Evolutionary conservation across 1,284 basidiomycete genomes (phyloP), one percentile per base, ranked within the genome.

Genomic region (Trichosporon inkin): DNA sequence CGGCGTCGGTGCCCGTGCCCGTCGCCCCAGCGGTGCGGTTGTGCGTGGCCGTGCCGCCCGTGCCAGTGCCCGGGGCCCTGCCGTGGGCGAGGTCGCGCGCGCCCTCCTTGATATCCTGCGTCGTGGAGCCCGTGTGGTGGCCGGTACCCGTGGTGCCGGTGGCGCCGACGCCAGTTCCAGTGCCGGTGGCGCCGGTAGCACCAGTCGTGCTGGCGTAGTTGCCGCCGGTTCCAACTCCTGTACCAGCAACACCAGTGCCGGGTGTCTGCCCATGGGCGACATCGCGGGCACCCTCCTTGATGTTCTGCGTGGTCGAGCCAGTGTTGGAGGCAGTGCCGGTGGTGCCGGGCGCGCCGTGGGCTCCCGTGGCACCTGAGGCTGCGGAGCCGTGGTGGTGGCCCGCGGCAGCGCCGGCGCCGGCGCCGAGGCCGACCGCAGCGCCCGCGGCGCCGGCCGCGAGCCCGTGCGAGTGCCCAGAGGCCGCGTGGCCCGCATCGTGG

Each of bases 271-370:
- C 56, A 10, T 65, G 63, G 1, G 68, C 53, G 20, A 70, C 67
- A 52, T 74, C 67, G 8, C 70, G 71, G n/a, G 71, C 68, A 3
- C 67, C 70, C 7, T 64, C 64, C 14, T 58, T 22, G 39, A 64
- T 68, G 6, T 59, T 59, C 2, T 68, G 68, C 11, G 70, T 69
- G 6, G 68, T 65, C 1, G 64, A 53, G 32, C 58, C 60, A n/a
- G 53, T 64, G 22, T 58, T 61, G 36, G 59, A 55, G 34, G 17
- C 49, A 0, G 60, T 38, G 1, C 44, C 32, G 22, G 59, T 24
- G 6, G 51, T 40, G 22, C 20, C 40, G n/a, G 39, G 35, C n/a
- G 55, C 56, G 34, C 34, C 41, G 35, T n/a, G n/a, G n/a, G n/a
- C n/a, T n/a, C n/a, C n/a, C n/a, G n/a, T n/a, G n/a, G n/a, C n/a